Conservation (phyloP, 2,329 filamentous ascomycete genomes). For the Pestalotiopsis sp. region DNA sequence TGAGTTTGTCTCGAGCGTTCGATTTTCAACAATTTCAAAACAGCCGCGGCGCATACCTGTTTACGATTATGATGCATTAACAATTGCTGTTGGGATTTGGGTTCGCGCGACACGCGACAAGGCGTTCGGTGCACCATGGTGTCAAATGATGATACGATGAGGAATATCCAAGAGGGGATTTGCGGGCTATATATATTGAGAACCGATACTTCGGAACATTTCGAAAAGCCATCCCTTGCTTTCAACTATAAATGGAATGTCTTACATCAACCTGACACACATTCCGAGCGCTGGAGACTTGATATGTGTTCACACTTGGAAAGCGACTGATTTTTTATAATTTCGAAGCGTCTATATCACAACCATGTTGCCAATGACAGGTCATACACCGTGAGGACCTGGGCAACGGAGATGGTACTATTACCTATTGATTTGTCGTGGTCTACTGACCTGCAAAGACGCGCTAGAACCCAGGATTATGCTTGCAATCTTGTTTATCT, state of each 20-base stretch:
- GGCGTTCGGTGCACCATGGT: slow-evolving; percentile 5
- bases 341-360: not conserved
- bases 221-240: slow-evolving; percentile 4
- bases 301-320: not conserved
- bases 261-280: not conserved
- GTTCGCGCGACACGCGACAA: not conserved
- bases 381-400: not conserved
- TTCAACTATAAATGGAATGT: slow-evolving; percentile 6
- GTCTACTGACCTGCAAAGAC: not conserved
- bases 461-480: slow-evolving; percentile 3
- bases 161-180: not conserved
- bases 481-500: not conserved
- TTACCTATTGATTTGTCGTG: no score
- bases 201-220: not conserved
- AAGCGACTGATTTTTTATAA: not conserved
- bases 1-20: not conserved
- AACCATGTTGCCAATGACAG: no score
- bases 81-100: slow-evolving; percentile 20
- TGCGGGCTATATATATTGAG: slow-evolving; percentile 6
- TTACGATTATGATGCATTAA: slow-evolving; percentile 19
- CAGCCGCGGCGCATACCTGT: not conserved
- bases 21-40: not conserved
- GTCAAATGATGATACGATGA: not conserved
- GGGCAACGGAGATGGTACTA: not conserved
- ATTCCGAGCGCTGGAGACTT: not conserved